phyloP scores from a whole-genome alignment of 164 flowering plant species.

The Platanus orientalis region DNA sequence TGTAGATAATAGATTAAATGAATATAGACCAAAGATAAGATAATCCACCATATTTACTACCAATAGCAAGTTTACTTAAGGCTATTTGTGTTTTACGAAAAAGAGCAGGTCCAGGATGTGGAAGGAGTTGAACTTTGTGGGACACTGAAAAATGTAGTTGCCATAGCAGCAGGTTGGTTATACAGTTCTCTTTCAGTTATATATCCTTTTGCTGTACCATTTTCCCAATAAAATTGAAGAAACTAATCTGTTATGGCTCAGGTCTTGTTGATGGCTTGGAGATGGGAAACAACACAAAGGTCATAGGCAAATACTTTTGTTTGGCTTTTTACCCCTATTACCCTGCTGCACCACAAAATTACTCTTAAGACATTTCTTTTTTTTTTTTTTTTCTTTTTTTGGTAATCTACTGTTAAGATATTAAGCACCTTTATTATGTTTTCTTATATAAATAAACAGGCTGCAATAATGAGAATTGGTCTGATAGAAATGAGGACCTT shows the following conservation, averaged over 20 bases:
- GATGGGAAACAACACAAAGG: conserved; percentile 98
- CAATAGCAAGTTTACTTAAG: too few relatives aligned
- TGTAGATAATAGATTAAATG: too few relatives aligned
- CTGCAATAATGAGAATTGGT: conserved; percentile 97
- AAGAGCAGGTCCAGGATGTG: conserved; percentile 72
- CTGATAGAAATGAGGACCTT: conserved; percentile 87
- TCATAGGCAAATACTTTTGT: conserved; percentile 7
- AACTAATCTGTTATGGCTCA: conserved; percentile 20
- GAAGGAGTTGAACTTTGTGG: conserved; percentile 98
- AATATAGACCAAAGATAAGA: too few relatives aligned
- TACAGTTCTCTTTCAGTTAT: neutral
- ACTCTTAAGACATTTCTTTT: too few relatives aligned
- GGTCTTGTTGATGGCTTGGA: conserved; percentile 95
- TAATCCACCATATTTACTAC: too few relatives aligned
- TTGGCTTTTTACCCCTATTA: neutral
- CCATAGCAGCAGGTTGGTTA: conserved; percentile 79
- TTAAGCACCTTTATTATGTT: neutral
- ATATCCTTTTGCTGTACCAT: neutral
- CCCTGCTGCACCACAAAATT: neutral
- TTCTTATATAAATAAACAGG: conserved; percentile 33
- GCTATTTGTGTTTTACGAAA: neutral
- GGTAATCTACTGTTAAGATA: too few relatives aligned
- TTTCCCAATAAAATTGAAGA: neutral
- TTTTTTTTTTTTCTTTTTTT: too few relatives aligned
- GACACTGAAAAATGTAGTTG: conserved; percentile 93